Evolutionary conservation across 257 asterid genomes (phyloP).

Genomic region (Phtheirospermum japonicum): DNA sequence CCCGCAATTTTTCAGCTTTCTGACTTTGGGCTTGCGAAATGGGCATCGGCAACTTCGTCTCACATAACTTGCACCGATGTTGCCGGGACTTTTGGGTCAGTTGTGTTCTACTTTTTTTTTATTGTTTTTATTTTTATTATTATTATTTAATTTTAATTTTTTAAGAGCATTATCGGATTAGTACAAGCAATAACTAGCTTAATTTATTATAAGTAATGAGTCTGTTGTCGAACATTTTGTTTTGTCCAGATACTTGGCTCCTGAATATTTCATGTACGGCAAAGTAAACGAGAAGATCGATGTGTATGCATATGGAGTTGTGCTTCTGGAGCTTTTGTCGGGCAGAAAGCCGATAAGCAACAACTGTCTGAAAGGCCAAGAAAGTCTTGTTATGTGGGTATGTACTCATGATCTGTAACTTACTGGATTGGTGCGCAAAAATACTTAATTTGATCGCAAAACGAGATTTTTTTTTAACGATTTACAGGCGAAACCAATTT

Average conservation of each 20-base stretch:
- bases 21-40: constrained; percentile 94
- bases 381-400: constrained; percentile 99
- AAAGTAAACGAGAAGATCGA: constrained; percentile 91
- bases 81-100: constrained; percentile 94
- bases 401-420: constrained; percentile 23
- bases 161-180: constrained; percentile 20
- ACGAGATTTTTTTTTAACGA: not conserved
- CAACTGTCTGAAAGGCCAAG: constrained; percentile 85
- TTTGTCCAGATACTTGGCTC: constrained; percentile 81
- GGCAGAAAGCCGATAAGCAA: constrained; percentile 92
- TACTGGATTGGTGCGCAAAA: not conserved
- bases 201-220: not conserved
- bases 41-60: constrained; percentile 78
- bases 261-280: constrained; percentile 97
- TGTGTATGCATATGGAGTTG: constrained; percentile 94
- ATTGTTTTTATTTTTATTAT: too few species aligned
- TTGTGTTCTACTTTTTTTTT: constrained; percentile 1
- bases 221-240: not conserved
- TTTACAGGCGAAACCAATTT: constrained; percentile 78
- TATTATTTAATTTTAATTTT: not conserved
- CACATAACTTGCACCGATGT: constrained; percentile 79
- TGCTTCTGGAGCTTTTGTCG: constrained; percentile 89
- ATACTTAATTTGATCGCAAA: not conserved
- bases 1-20: constrained; percentile 57
- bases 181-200: not conserved